Evolutionary conservation across 371 early-diverging fungal species (phyloP), one percentile per base, ranked within the genome.

Genomic region (Nematocida parisii): DNA sequence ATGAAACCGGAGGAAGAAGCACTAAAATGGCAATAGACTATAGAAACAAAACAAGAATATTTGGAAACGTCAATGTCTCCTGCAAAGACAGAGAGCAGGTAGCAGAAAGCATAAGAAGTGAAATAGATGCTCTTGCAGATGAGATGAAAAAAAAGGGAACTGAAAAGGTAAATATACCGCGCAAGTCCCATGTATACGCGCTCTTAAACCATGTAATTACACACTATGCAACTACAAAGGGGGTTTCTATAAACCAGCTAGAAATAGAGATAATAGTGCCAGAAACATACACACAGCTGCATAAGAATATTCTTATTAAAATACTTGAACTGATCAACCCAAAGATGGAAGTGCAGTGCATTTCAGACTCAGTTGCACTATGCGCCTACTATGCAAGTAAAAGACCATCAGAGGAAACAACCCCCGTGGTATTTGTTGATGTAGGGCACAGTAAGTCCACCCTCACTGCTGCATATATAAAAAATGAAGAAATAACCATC

Each of bases 311-410:
- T 18, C 70, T 77, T 20, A 57, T 24, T 24, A 54, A 54, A 22
- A 58, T 77, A 54, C 33, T 77, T 13, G 7, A 39, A 9, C 56
- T 52, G 13, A 58, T 70, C 22, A 45, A 54, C 3, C 46, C 54
- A 15, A 47, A 46, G 2, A 22, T 46, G 13, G 18, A 5, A 15
- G 66, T 77, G 47, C 11, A 40, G 42, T 54, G 27, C 47, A 56
- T 55, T n/a, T 33, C 80, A 15, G 80, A 77, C 61, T 77, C 80
- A 15, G 60, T 67, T 39, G 80, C 80, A 7, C 80, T 77, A 6
- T 52, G 45, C 11, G 57, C 71, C 0, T 77, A 77, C 57, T 77
- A 77, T 57, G 57, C 71, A 11, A 77, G 80, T 42, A 68, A 57
- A 47, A 68, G 80, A n/a, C 5, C 70, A 13, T 33, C 80, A 5